Base-by-base conservation (phyloP, 1,139 yeast species). In the Geotrichum cucujoidarum region DNA sequence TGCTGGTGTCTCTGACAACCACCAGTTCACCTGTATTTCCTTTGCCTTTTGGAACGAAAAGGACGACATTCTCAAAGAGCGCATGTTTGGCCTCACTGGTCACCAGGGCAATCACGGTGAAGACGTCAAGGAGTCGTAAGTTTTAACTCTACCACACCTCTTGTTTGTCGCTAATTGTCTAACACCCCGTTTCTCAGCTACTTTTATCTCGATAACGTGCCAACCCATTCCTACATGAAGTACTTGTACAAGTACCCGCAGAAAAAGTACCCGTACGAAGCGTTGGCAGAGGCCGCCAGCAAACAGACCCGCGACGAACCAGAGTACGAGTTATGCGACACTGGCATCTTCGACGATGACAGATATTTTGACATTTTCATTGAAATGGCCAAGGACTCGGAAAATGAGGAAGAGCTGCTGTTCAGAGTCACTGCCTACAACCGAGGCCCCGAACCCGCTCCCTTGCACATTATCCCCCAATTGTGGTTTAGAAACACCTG, bases 61-160 rank as follows among this genome's bases (percentile, higher is more conserved):
- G 59, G 97, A 90, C 66, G 83, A 78, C 35, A 78, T 89, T 57
- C 74, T 90, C 63, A 90, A 90, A 67, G 97, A 90, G 65, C 82
- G 89, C 57, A 73, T 87, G 55, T 90, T 81, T 65, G 97, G 97
- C 1, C 75, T 90, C 41, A 89, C 97, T 29, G 95, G 95, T 46
- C 89, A 89, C 17, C 94, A 89, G 63, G 95, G 95, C 3, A 90
- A 90, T 64, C 97, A 90, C 64, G 97, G 97, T 49, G 97, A 90
- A 63, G 97, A 90, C 65, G 95, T 87, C 54, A 87, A 87, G 69
- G 89, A 87, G 65, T 76, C 87, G 50, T 49, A 36, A 35, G 47
- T 40, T 7, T 20, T n/a, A 10, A 2, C 38, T 20, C 39, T 17
- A 3, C 22, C 21, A 20, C 3, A 18, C 13, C 20, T 11, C 27